A percentile compares a stretch with the other conserved stretches of the same genome.
phyloP scores from a whole-genome alignment of 441 rosid genomes.

The Flueggea neowawraea region DNA sequence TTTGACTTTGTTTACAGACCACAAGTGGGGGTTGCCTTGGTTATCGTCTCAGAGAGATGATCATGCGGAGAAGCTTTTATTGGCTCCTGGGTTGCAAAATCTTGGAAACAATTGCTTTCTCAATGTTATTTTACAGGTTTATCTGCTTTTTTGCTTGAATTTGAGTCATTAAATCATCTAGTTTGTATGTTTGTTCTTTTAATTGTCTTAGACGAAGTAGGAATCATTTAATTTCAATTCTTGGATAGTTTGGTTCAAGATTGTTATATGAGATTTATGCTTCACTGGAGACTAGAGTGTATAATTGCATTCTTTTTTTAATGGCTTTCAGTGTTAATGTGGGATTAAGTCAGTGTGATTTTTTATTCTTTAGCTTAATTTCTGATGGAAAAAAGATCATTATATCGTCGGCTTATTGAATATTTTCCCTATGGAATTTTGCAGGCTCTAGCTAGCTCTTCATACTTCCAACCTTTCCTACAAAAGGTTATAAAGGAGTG shows the following conservation, averaged over 20 bases:
- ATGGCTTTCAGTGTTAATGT: too few species aligned
- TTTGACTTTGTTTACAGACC: conserved; percentile 15
- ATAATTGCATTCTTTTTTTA: too few species aligned
- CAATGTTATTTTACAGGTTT: conserved; percentile 76
- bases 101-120: conserved; percentile 84
- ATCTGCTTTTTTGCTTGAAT: neutral
- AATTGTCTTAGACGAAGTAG: too few species aligned
- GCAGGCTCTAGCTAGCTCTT: conserved; percentile 86
- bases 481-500: conserved; percentile 52
- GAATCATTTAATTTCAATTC: too few species aligned
- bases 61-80: conserved; percentile 19
- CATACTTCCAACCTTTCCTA: conserved; percentile 57
- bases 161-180: neutral
- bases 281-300: too few species aligned
- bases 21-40: conserved; percentile 29
- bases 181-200: neutral
- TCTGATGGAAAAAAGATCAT: too few species aligned
- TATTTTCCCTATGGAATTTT: conserved; percentile 8
- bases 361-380: too few species aligned
- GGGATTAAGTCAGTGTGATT: too few species aligned
- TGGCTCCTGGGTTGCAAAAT: conserved; percentile 81
- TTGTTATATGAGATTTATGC: too few species aligned
- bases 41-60: conserved; percentile 15
- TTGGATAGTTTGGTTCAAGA: too few species aligned
- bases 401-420: too few species aligned